Percentiles rank a stretch among this genome's conserved stretches.
Evolutionary conservation across 441 rosid genomes (phyloP).

Genomic region (Hura crepitans): DNA sequence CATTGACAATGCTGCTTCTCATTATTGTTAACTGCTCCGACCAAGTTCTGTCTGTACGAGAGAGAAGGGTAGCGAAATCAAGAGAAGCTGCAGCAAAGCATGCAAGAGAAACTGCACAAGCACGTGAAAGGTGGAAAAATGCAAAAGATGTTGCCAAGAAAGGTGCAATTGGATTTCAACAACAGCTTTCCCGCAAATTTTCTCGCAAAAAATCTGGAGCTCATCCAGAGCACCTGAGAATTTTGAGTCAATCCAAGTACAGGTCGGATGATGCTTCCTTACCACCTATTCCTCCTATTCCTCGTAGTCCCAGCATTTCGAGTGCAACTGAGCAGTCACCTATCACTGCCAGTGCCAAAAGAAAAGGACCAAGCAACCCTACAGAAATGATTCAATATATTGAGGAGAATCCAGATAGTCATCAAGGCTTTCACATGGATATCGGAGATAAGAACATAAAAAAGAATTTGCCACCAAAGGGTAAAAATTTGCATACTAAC

Average conservation of each 20-base stretch:
- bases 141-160: constrained; percentile 67
- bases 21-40: constrained; percentile 91
- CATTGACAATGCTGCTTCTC: constrained; percentile 54
- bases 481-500: constrained; percentile 46
- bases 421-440: constrained; percentile 37
- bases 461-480: constrained; percentile 43
- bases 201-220: constrained; percentile 44
- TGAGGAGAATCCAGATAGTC: constrained; percentile 30
- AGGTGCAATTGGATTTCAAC: constrained; percentile 53
- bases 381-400: constrained; percentile 35
- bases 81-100: constrained; percentile 85
- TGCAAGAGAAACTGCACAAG: constrained; percentile 67
- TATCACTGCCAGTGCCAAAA: constrained; percentile 31
- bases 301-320: constrained; percentile 26
- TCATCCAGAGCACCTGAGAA: constrained; percentile 35
- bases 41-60: constrained; percentile 76
- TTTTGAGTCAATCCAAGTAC: constrained; percentile 31
- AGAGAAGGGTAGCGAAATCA: constrained; percentile 62
- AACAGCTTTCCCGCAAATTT: constrained; percentile 57
- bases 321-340: constrained; percentile 35
- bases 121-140: constrained; percentile 72
- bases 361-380: constrained; percentile 37
- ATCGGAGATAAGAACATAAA: constrained; percentile 46
- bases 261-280: constrained; percentile 22
- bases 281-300: constrained; percentile 23